Evolutionary conservation across 2,329 filamentous ascomycete genomes (phyloP), one percentile per base, ranked within the genome.

Genomic region (Chaetomium olivaceum): DNA sequence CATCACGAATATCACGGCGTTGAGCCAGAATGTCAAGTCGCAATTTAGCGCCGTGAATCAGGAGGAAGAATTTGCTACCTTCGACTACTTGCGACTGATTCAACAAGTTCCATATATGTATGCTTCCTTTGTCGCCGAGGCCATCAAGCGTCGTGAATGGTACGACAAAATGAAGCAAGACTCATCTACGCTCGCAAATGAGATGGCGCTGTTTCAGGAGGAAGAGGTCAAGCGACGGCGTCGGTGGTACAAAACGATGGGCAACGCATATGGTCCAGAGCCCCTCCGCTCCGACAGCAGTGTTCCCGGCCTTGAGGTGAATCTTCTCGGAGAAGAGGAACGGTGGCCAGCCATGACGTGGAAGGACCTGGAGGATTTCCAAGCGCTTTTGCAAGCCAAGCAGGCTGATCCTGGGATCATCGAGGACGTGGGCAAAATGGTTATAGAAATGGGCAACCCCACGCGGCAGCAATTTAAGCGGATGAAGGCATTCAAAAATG

Each of bases 401-500:
- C 86, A 89, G 61, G 85, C 86, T 0, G 88, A 94, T 64, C 80
- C 87, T 5, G 81, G 82, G 1, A 81, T 93, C 66, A 81, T 92
- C 1, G 83, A 88, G 12, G 91, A 96, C 60, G 83, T 98, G 39
- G 81, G 83, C 3, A 91, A 92, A 73, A 85, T 93, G 21, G 85
- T 96, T 66, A 88, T 89, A 67, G 93, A 96, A 62, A 82, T 98
- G 16, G 89, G 89, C 74, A 87, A 85, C 63, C 93, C 94, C 2
- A 95, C 92, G 0, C 92, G 90, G 72, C 92, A 95, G 75, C 93
- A 96, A 74, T 87, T 89, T 67, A 93, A 92, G 77, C 87, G 92
- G 64, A 87, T 95, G 7, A 96, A 94, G 76, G 93, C 92, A 5
- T 98, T 99, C 81, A 97, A 97, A 75, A 95, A 96, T 74, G 95